Percentiles rank a stretch among this genome's conserved stretches.
These are phyloP conservation scores for Leccinum fallax DNA, from an alignment of 1,284 basidiomycete genomes.

Conservation along the genomic window DNA sequence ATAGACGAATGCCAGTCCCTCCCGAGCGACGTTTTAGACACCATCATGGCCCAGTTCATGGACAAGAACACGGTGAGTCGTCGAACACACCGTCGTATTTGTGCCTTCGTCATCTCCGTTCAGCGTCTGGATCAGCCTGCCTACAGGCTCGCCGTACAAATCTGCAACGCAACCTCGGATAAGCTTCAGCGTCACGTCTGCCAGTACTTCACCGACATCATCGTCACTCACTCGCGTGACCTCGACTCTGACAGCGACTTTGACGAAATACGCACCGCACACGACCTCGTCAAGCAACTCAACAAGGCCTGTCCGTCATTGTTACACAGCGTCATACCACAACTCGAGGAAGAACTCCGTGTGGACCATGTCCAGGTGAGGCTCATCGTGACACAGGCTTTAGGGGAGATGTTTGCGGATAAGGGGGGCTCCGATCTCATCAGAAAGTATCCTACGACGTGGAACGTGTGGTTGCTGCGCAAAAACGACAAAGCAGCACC, in stretches of 20 bases:
- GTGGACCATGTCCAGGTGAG: constrained; percentile 78
- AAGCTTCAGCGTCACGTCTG: constrained; percentile 89
- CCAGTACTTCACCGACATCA: constrained; percentile 89
- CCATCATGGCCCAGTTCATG: constrained; percentile 85
- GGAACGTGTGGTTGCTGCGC: constrained; percentile 84
- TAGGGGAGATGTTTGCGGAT: constrained; percentile 90
- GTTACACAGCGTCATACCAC: constrained; percentile 88
- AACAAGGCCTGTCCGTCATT: constrained; percentile 81
- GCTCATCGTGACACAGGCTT: constrained; percentile 76
- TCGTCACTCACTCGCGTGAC: constrained; percentile 59
- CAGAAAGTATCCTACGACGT: constrained; percentile 81
- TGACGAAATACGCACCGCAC: constrained; percentile 72
- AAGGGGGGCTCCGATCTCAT: constrained; percentile 74
- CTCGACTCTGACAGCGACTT: constrained; percentile 66
- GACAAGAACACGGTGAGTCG: constrained; percentile 66
- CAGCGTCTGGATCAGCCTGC: constrained; percentile 77
- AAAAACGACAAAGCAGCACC: constrained; percentile 75
- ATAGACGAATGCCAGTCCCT: constrained; percentile 84
- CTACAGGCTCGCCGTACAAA: constrained; percentile 83
- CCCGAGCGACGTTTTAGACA: constrained; percentile 79
- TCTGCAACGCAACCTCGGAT: constrained; percentile 84
- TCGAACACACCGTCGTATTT: not conserved
- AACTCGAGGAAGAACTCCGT: constrained; percentile 89
- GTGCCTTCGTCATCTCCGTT: constrained; percentile 4
- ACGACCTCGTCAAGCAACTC: constrained; percentile 86